Percentiles rank a stretch among this genome's conserved stretches.
Conservation (phyloP, 163 green algal genomes). For the Chlorella variabilis region DNA sequence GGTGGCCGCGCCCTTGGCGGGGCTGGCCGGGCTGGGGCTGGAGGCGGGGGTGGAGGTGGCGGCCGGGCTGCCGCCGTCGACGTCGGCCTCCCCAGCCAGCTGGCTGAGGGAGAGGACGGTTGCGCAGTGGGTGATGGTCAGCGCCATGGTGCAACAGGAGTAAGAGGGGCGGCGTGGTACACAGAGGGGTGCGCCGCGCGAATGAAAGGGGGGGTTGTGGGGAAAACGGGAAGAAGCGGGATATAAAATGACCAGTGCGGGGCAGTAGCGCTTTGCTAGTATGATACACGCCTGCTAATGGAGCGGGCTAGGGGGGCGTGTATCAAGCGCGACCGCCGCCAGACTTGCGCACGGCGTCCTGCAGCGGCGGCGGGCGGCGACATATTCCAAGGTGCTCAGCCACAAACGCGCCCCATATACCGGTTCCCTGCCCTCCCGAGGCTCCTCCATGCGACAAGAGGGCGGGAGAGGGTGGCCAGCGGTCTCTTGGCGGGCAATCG, state of each 20-base stretch:
- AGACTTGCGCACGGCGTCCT: slow-evolving; percentile 39
- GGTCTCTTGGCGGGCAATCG: no score
- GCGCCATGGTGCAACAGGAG: slow-evolving; percentile 51
- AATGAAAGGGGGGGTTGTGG: no score
- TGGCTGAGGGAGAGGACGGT: slow-evolving; percentile 70
- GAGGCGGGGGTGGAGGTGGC: background rate
- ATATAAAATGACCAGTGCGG: slow-evolving; percentile 13
- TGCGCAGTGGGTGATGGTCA: slow-evolving; percentile 52
- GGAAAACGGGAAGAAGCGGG: background rate
- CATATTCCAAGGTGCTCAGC: background rate
- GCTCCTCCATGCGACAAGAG: background rate
- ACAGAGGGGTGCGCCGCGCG: background rate
- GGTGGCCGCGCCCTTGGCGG: slow-evolving; percentile 23
- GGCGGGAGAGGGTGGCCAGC: background rate
- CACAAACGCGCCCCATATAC: background rate
- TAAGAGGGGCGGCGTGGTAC: no score
- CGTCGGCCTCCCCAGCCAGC: slow-evolving; percentile 41
- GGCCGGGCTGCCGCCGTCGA: background rate
- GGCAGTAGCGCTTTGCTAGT: background rate
- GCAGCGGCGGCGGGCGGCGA: background rate
- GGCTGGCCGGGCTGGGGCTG: background rate
- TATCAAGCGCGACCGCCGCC: slow-evolving; percentile 30
- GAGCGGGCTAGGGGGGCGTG: background rate
- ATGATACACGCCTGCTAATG: slow-evolving; percentile 3
- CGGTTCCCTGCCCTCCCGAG: background rate